These are phyloP conservation scores for Alliaria petiolata DNA, from an alignment of 345 rosid species.

Conservation along the genomic window DNA sequence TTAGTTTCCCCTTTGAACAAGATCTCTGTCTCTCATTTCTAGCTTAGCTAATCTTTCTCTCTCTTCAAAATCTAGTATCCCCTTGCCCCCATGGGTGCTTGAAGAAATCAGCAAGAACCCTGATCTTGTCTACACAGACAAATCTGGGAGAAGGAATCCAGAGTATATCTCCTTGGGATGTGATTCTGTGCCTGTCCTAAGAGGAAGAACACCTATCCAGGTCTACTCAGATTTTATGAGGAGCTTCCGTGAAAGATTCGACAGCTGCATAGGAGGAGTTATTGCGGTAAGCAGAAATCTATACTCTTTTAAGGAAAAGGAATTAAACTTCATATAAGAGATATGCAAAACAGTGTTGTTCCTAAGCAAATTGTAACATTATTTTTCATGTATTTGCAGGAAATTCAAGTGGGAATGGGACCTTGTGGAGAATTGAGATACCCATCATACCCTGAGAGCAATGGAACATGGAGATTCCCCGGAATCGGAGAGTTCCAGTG, in stretches of 20 bases:
- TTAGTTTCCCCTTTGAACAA: background rate
- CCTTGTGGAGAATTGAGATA: slow-evolving; percentile 95
- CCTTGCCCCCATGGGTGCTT: slow-evolving; percentile 95
- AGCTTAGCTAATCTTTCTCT: slow-evolving; percentile 19
- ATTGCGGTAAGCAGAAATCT: slow-evolving; percentile 57
- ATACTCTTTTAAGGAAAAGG: background rate
- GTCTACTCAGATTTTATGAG: slow-evolving; percentile 90
- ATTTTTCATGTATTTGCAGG: slow-evolving; percentile 45
- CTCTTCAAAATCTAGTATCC: slow-evolving; percentile 52
- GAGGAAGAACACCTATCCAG: slow-evolving; percentile 94
- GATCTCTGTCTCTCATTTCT: slow-evolving; percentile 3
- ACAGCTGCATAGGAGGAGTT: slow-evolving; percentile 60
- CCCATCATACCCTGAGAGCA: slow-evolving; percentile 94
- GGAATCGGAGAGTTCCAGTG: slow-evolving; percentile 99
- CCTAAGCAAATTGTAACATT: slow-evolving; percentile 3
- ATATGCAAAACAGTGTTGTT: background rate
- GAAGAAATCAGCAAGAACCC: slow-evolving; percentile 89
- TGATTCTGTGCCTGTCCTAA: slow-evolving; percentile 67
- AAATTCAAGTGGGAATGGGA: slow-evolving; percentile 96
- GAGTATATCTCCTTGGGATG: slow-evolving; percentile 94
- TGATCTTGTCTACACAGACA: slow-evolving; percentile 91
- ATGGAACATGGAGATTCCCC: slow-evolving; percentile 89
- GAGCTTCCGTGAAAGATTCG: slow-evolving; percentile 82
- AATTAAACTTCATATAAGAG: background rate
- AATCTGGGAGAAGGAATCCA: slow-evolving; percentile 83